Evolutionary conservation across 805 yeast genomes (phyloP).

Genomic region (Nakazawaea ambrosiae): DNA sequence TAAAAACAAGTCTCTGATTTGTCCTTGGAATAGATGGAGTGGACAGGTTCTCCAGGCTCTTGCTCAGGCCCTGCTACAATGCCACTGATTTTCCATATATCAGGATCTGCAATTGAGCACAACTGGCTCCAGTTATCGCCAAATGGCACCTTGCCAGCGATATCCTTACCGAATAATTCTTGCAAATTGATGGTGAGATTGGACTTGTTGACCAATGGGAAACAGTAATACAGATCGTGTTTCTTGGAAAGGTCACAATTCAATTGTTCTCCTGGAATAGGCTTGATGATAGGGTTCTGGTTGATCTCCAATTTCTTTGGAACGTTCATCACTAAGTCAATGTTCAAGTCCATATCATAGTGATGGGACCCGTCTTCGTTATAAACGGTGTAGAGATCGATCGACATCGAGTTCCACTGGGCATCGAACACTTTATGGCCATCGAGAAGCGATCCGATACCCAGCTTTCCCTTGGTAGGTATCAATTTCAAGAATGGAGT

Average conservation of each 20-base stretch:
- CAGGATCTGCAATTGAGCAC: conserved; percentile 33
- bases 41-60: conserved; percentile 2
- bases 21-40: background rate
- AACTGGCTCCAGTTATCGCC: conserved; percentile 26
- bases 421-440: conserved; percentile 90
- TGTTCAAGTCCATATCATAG: conserved; percentile 53
- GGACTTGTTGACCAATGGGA: conserved; percentile 56
- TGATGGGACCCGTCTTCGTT: conserved; percentile 18
- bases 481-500: conserved; percentile 87
- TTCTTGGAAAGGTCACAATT: conserved; percentile 66
- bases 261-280: conserved; percentile 61
- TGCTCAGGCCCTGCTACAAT: conserved; percentile 10
- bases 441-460: conserved; percentile 75
- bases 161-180: conserved; percentile 62
- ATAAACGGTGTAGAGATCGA: conserved; percentile 65
- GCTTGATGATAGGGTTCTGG: conserved; percentile 71
- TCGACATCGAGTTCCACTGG: conserved; percentile 89
- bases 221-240: conserved; percentile 60
- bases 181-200: conserved; percentile 44
- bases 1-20: conserved; percentile 16
- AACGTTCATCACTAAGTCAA: conserved; percentile 68
- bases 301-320: conserved; percentile 59
- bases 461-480: conserved; percentile 90
- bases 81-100: conserved; percentile 40
- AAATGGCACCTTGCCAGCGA: conserved; percentile 59